Base-by-base conservation (phyloP, 495 filamentous ascomycete species). In the Podospora comata region DNA sequence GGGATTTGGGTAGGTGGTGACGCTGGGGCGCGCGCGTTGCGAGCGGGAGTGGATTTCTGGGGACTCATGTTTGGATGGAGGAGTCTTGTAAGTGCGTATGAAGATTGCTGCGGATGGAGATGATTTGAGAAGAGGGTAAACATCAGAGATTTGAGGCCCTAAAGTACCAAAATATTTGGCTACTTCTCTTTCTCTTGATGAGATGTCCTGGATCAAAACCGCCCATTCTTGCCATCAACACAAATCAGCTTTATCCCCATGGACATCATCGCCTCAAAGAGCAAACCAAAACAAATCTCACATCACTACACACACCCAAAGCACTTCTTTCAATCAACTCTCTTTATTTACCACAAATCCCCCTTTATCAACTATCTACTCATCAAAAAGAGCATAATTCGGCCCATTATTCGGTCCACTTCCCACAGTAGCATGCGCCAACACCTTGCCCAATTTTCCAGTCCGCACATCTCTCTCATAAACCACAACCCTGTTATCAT, bases 401-500 rank as follows among this genome's bases (percentile, higher is more conserved):
- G 71, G 71, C 26, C 71, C 71, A 53, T 73, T 73, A 63, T 63
- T 65, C 15, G 27, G 65, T 5, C 71, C 71, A 1, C 58, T 65
- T 4, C 71, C 71, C 1, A 73, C 71, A 4, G 63, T 67, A 28
- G 86, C 74, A 63, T 78, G 67, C n/a, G 80, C 85, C 15, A 83
- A 73, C 65, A 79, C 75, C 54, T 85, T 80, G n/a, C 82, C 83
- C 66, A 90, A 71, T 54, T 78, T 67, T 0, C 89, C 89, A 0
- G 84, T 88, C 65, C 72, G 67, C 1, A 78, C 77, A 74, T 90
- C 82, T 13, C 89, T 77, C 69, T 80, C 73, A 62, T 90, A 81
- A 72, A 91, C 74, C 5, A 83, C 89, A 7, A 91, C 86, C 60
- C 82, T 84, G 48, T 83, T 80, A 61, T 84, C 85, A 15, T 77